Conservation (phyloP, 768 basidiomycete genomes). For the Boletus reticulatus region DNA sequence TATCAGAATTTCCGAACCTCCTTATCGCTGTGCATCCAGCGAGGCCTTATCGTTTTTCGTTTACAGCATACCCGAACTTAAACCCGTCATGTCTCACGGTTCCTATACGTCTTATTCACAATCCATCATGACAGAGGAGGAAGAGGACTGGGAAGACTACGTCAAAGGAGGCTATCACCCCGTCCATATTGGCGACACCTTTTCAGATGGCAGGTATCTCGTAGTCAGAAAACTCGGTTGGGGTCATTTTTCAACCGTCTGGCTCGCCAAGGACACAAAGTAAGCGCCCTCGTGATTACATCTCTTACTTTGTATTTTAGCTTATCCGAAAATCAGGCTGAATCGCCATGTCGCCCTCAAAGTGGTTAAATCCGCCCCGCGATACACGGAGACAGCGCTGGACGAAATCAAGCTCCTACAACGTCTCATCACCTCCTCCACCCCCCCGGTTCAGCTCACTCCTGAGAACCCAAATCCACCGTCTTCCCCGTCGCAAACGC, state of each 20-base stretch:
- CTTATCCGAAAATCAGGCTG: conserved; percentile 51
- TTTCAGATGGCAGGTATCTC: conserved; percentile 82
- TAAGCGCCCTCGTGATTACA: conserved; percentile 34
- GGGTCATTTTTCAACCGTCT: conserved; percentile 94
- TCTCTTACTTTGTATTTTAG: conserved; percentile 7
- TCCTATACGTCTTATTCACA: conserved; percentile 70
- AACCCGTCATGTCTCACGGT: conserved; percentile 61
- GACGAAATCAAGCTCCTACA: conserved; percentile 99
- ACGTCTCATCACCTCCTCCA: conserved; percentile 83
- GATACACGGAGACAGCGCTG: conserved; percentile 97
- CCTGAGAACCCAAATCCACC: conserved; percentile 49
- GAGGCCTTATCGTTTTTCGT: conserved; percentile 29
- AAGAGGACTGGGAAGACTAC: conserved; percentile 92
- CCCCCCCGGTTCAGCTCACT: conserved; percentile 50
- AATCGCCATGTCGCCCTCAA: conserved; percentile 98
- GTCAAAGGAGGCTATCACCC: conserved; percentile 84
- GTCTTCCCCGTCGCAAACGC: conserved; percentile 59
- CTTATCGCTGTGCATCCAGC: conserved; percentile 29
- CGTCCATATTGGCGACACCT: conserved; percentile 91
- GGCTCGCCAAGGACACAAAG: conserved; percentile 85
- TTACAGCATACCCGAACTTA: conserved; percentile 35
- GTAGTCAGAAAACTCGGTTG: conserved; percentile 95
- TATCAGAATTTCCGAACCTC: conserved; percentile 24
- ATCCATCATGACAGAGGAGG: conserved; percentile 86
- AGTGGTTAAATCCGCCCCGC: conserved; percentile 94